Percentiles rank a stretch among this genome's conserved stretches.
Evolutionary conservation across 129 eudicot genomes (phyloP).

Genomic region (Saposhnikovia divaricata): DNA sequence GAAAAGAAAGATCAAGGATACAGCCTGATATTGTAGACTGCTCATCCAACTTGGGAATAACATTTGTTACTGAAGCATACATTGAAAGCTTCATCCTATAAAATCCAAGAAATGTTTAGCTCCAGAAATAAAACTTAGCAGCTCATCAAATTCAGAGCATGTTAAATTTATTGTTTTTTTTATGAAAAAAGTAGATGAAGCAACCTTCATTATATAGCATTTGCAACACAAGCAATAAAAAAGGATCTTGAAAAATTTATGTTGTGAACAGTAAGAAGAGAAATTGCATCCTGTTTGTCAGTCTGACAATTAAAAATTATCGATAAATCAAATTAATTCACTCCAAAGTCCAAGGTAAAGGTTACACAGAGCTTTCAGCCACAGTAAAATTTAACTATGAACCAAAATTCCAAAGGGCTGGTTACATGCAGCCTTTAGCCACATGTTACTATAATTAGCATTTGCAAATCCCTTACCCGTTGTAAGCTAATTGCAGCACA

Average conservation of each 20-base stretch:
- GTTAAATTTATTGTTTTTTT: no score
- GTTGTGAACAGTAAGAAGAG: not conserved
- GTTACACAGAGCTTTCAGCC: not conserved
- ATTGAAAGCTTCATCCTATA: constrained; percentile 78
- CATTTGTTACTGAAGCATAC: constrained; percentile 72
- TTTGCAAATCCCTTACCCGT: not conserved
- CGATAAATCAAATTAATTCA: no score
- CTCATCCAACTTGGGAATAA: constrained; percentile 56
- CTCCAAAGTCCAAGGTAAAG: not conserved
- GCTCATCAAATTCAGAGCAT: not conserved
- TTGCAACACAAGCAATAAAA: not conserved
- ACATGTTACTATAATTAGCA: no score
- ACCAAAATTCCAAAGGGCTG: not conserved
- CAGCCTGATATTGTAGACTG: constrained; percentile 51
- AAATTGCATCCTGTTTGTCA: not conserved
- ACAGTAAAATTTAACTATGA: not conserved
- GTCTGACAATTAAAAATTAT: not conserved
- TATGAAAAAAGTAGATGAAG: not conserved
- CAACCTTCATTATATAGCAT: not conserved
- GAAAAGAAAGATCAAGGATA: constrained; percentile 40
- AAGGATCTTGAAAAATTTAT: not conserved
- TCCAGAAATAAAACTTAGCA: not conserved
- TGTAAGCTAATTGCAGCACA: not conserved
- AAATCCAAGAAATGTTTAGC: constrained; percentile 2
- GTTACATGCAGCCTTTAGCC: not conserved